phyloP scores from a whole-genome alignment of 257 asterid genomes.

The Petunia secreta region DNA sequence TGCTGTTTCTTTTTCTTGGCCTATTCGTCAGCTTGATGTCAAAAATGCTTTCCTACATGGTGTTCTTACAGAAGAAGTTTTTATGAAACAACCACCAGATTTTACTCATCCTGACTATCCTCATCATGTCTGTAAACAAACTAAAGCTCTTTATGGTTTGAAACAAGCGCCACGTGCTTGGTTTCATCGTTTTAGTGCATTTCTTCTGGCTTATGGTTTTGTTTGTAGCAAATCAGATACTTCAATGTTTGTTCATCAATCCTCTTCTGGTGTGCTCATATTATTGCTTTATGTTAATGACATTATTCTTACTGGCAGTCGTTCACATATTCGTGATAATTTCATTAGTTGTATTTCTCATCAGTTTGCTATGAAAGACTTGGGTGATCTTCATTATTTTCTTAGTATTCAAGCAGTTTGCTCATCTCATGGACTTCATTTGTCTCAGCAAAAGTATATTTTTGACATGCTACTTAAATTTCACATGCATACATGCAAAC shows the following conservation, averaged over 20 bases:
- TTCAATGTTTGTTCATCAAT: not conserved
- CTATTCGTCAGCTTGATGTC: not conserved
- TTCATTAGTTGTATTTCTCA: not conserved
- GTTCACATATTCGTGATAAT: not conserved
- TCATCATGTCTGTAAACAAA: too few relatives aligned
- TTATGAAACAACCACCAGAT: too few relatives aligned
- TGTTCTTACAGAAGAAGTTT: too few relatives aligned
- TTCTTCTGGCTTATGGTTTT: not conserved
- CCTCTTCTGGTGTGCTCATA: not conserved
- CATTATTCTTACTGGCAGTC: not conserved
- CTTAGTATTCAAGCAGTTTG: too few relatives aligned
- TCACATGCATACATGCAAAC: not conserved
- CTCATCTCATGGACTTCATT: too few relatives aligned
- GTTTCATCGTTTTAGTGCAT: too few relatives aligned
- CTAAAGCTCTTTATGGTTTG: too few relatives aligned
- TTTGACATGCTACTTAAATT: not conserved
- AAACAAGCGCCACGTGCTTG: too few relatives aligned
- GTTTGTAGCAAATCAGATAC: not conserved
- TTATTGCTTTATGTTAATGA: not conserved
- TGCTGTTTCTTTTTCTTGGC: not conserved
- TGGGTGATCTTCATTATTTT: too few relatives aligned
- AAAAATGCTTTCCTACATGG: too few relatives aligned
- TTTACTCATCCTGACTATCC: too few relatives aligned
- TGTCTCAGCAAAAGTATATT: too few relatives aligned
- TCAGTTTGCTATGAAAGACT: not conserved